These are phyloP conservation scores for Purshia tridentata DNA, from an alignment of 306 rosid species.

Conservation along the genomic window DNA sequence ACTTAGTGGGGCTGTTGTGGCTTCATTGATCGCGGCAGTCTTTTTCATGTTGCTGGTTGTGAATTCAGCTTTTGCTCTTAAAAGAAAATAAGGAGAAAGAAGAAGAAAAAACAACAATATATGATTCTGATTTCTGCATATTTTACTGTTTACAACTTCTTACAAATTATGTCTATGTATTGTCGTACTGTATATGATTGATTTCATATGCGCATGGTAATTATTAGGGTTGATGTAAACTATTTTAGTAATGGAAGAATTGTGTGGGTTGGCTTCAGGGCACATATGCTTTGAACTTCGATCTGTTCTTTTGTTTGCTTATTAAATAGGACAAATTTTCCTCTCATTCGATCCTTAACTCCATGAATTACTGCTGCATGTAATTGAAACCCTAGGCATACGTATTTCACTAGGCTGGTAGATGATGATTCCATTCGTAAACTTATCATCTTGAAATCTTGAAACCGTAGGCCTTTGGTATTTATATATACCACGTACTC, in stretches of 20 bases:
- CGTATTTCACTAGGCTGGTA: too few species aligned
- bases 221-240: not conserved
- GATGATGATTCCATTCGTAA: too few species aligned
- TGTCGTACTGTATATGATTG: not conserved
- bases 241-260: not conserved
- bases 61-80: constrained; percentile 50
- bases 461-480: too few species aligned
- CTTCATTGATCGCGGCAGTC: constrained; percentile 38
- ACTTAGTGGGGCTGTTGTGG: constrained; percentile 44
- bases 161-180: too few species aligned
- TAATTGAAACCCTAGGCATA: too few species aligned
- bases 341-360: too few species aligned
- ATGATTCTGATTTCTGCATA: not conserved
- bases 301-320: too few species aligned
- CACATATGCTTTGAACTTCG: too few species aligned
- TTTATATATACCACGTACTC: too few species aligned
- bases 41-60: constrained; percentile 35
- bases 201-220: not conserved
- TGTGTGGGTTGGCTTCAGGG: not conserved
- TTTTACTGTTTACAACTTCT: not conserved
- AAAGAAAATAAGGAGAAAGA: constrained; percentile 11
- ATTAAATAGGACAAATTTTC: too few species aligned
- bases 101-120: not conserved
- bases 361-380: too few species aligned
- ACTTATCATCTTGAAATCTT: too few species aligned